Base-by-base conservation (phyloP, 1,284 basidiomycete genomes). In the Malassezia pachydermatis region DNA sequence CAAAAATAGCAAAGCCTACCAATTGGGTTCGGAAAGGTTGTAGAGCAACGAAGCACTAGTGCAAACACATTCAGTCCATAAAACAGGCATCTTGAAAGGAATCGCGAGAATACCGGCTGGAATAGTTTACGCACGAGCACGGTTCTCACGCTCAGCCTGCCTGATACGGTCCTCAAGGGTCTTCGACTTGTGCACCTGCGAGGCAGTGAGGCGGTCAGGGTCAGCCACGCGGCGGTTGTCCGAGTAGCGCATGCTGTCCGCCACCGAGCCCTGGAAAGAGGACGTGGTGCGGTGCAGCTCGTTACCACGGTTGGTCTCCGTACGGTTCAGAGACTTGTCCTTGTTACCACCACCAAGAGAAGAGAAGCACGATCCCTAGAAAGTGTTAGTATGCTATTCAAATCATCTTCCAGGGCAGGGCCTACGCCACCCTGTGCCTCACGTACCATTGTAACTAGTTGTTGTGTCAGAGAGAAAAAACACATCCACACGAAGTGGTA, bases 241-340 rank as follows among this genome's bases (percentile, higher is more conserved):
- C 20, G 68, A 71, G 65, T 71, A 71, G 23, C 68, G 52, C 58
- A 65, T 69, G 37, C 59, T 58, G 27, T 71, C 68, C 20, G 68
- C 67, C 35, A 69, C 65, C 32, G 60, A 61, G 47, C 68, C 68
- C 45, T 70, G 67, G 62, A 66, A 71, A 24, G 68, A 70, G 13
- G 67, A 70, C 22, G 68, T 70, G 51, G 67, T 69, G 33, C 68
- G 65, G 46, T 68, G 68, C 35, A 71, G 57, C 53, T 67, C 68
- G 51, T 67, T 69, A 55, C 45, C 48, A 9, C 57, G 61, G 62
- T 69, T 69, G 43, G 68, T 69, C 49, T 69, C 67, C 34, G 68
- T 69, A 33, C 67, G 65, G 59, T 62, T 67, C 52, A 69, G 62
- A 55, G 61, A 59, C 61, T 67, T 67, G 50, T 46, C 45, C 36